Conservation (phyloP, 768 basidiomycete species). For the Mrakia blollopis region DNA sequence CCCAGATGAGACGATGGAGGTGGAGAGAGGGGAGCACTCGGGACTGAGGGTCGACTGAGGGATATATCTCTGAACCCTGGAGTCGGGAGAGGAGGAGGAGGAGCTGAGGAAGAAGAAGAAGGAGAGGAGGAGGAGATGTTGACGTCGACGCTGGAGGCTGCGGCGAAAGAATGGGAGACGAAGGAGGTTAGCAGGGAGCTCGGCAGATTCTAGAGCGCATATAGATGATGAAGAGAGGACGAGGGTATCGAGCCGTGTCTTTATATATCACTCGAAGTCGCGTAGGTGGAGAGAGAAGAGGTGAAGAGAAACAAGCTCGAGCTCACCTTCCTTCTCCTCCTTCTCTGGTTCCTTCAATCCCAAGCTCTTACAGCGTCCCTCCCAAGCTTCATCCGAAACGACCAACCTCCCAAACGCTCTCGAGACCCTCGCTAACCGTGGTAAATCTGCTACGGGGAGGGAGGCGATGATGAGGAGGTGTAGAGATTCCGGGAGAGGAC, state of each 20-base stretch:
- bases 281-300: too few relatives aligned
- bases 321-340: not conserved
- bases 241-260: not conserved
- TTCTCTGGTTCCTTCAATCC: conserved; percentile 10
- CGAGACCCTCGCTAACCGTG: conserved; percentile 64
- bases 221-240: too few relatives aligned
- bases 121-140: not conserved
- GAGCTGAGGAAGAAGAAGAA: not conserved
- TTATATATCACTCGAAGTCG: not conserved
- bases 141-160: not conserved
- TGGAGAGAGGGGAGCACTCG: conserved; percentile 54
- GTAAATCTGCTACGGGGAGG: conserved; percentile 74
- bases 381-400: conserved; percentile 74
- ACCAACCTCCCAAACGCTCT: conserved; percentile 61
- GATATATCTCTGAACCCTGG: conserved; percentile 8
- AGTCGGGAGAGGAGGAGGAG: not conserved
- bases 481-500: conserved; percentile 70
- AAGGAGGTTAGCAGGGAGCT: not conserved
- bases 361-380: conserved; percentile 56
- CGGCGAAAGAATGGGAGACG: not conserved
- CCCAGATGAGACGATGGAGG: conserved; percentile 24
- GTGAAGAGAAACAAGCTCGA: not conserved
- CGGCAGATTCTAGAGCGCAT: not conserved
- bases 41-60: not conserved
- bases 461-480: conserved; percentile 68